Evolutionary conservation across 352 stramenopile species (phyloP).

Genomic region (Phytophthora pluvialis): DNA sequence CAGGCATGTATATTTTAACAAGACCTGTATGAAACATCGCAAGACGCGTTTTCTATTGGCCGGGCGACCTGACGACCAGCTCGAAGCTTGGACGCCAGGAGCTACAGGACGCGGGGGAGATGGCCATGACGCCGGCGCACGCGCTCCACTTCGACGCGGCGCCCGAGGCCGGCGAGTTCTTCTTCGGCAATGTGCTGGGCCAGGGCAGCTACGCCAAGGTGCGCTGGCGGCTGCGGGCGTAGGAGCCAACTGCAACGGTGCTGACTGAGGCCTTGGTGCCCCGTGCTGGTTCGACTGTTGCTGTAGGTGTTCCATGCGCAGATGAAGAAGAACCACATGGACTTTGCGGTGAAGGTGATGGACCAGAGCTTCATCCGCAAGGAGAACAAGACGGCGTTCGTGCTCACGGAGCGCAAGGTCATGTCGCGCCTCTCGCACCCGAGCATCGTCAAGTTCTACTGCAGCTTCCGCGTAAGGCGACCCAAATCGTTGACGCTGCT

Average conservation of each 20-base stretch:
- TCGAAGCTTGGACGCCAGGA: conserved; percentile 2
- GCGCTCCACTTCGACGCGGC: conserved; percentile 65
- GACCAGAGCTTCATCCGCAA: conserved; percentile 91
- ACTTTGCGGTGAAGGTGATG: conserved; percentile 93
- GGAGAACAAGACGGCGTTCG: conserved; percentile 92
- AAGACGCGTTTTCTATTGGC: too few species aligned
- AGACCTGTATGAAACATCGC: not conserved
- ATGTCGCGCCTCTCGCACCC: conserved; percentile 89
- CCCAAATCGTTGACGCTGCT: conserved; percentile 1
- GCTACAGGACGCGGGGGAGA: conserved; percentile 1
- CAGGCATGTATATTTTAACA: conserved; percentile 1
- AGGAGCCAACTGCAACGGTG: not conserved
- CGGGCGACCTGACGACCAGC: conserved; percentile 24
- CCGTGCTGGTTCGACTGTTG: too few species aligned
- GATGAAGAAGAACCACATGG: conserved; percentile 77
- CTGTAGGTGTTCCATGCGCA: conserved; percentile 86
- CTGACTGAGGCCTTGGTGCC: not conserved
- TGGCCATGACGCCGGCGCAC: conserved; percentile 45
- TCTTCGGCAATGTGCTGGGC: conserved; percentile 87
- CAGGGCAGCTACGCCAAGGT: conserved; percentile 92
- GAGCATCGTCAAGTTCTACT: conserved; percentile 92
- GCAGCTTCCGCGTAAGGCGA: conserved; percentile 80
- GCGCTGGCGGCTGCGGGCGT: not conserved
- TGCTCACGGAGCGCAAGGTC: conserved; percentile 91
- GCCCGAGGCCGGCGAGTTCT: conserved; percentile 81